A percentile compares a stretch with the other conserved stretches of the same genome.
Conservation (phyloP, 176 grass and related monocot species). For the Oryza punctata region DNA sequence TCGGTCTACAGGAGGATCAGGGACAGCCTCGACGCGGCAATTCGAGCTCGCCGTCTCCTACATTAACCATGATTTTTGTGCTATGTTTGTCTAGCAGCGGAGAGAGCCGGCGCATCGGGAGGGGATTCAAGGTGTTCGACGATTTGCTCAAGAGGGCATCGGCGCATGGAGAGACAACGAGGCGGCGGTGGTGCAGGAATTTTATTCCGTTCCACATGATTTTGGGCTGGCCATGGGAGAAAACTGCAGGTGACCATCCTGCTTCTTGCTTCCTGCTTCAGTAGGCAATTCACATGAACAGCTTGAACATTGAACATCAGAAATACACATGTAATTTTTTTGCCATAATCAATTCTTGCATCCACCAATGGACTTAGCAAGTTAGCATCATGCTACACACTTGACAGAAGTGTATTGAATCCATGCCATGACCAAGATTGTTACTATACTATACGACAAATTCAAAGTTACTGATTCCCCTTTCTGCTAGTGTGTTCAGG, state of each 20-base stretch:
- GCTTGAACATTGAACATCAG: constrained; percentile 33
- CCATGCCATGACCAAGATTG: background rate
- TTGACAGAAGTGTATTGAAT: constrained; percentile 14
- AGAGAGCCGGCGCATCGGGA: background rate
- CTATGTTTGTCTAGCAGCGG: background rate
- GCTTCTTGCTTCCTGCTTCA: constrained; percentile 41
- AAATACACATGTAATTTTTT: constrained; percentile 33
- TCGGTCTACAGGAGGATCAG: too few species aligned
- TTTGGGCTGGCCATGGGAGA: background rate
- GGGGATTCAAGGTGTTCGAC: background rate
- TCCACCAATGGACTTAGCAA: constrained; percentile 26
- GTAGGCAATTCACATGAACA: constrained; percentile 27
- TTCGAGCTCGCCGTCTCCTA: background rate
- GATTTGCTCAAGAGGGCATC: background rate
- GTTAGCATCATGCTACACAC: constrained; percentile 32
- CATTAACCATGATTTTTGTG: background rate
- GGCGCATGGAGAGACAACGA: background rate
- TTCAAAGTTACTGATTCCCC: background rate
- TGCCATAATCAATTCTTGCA: constrained; percentile 38
- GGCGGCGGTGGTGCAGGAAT: too few species aligned
- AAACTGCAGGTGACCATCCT: background rate
- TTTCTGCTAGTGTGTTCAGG: constrained; percentile 24
- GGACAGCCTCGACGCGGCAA: too few species aligned
- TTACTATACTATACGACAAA: background rate
- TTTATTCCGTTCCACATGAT: too few species aligned